A percentile compares a stretch with the other conserved stretches of the same genome.
phyloP scores from a whole-genome alignment of 73 alveolate genomes.

The Symbiodinium natans region DNA sequence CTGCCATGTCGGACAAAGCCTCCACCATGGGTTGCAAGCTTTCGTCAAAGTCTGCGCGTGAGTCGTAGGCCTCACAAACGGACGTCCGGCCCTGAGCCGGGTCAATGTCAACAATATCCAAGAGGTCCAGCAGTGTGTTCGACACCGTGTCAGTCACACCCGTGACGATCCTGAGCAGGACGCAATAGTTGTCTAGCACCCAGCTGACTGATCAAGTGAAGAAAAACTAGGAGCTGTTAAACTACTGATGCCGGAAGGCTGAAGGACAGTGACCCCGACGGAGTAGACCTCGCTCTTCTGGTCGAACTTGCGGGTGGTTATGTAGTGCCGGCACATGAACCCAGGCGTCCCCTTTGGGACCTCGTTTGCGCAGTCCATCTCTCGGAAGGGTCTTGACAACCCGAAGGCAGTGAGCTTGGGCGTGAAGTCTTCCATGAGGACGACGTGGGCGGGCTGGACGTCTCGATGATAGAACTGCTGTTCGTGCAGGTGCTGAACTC shows the following conservation, averaged over 20 bases:
- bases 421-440: not conserved
- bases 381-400: not conserved
- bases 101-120: too few species aligned
- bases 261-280: conserved; percentile 28
- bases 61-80: too few species aligned
- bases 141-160: too few species aligned
- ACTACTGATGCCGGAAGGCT: not conserved
- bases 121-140: too few species aligned
- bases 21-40: too few species aligned
- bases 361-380: too few species aligned
- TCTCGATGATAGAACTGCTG: conserved; percentile 44
- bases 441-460: conserved; percentile 13
- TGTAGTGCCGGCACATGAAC: conserved; percentile 26
- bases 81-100: too few species aligned
- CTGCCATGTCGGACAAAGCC: too few species aligned
- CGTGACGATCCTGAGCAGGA: too few species aligned
- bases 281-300: conserved; percentile 28
- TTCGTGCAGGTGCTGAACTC: not conserved
- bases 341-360: conserved; percentile 64
- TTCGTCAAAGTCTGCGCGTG: too few species aligned
- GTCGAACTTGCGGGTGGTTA: not conserved
- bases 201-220: too few species aligned
- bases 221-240: not conserved
- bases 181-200: too few species aligned
- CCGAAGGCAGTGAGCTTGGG: conserved; percentile 37